These are phyloP conservation scores for Paraurostyla sp. DNA, from an alignment of 73 alveolate species.

Conservation along the genomic window DNA sequence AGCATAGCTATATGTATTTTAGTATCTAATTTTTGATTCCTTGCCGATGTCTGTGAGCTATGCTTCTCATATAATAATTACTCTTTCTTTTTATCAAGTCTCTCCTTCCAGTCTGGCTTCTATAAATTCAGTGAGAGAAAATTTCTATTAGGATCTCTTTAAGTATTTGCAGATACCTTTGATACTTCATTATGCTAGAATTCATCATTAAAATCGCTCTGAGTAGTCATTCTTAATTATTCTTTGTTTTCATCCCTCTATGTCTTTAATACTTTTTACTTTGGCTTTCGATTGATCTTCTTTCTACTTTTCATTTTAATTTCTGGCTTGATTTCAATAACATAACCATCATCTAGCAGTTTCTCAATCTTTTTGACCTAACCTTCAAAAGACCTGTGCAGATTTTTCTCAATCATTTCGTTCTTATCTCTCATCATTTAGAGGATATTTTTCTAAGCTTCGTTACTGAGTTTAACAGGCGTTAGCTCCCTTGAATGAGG, in stretches of 20 bases:
- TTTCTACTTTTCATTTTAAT: neutral
- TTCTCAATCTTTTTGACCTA: conserved; percentile 16
- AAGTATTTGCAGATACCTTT: neutral
- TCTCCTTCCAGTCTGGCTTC: neutral
- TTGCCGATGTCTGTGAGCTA: neutral
- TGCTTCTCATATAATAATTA: neutral
- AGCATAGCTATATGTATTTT: neutral
- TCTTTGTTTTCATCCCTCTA: neutral
- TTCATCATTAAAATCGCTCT: neutral
- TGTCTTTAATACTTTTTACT: neutral
- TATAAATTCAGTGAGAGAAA: neutral
- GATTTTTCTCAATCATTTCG: neutral
- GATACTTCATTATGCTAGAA: neutral
- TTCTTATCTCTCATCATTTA: conserved; percentile 9
- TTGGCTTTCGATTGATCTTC: neutral
- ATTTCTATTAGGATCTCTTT: neutral
- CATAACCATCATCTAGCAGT: conserved; percentile 39
- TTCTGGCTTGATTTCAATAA: neutral
- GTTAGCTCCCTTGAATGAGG: neutral
- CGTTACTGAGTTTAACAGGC: neutral
- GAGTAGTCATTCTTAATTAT: no score
- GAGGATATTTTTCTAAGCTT: neutral
- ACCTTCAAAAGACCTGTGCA: neutral
- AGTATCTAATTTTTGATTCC: neutral
- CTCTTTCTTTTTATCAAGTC: neutral